These are phyloP conservation scores for Colletotrichum sublineola DNA, from an alignment of 2,329 filamentous ascomycete species.

Conservation along the genomic window DNA sequence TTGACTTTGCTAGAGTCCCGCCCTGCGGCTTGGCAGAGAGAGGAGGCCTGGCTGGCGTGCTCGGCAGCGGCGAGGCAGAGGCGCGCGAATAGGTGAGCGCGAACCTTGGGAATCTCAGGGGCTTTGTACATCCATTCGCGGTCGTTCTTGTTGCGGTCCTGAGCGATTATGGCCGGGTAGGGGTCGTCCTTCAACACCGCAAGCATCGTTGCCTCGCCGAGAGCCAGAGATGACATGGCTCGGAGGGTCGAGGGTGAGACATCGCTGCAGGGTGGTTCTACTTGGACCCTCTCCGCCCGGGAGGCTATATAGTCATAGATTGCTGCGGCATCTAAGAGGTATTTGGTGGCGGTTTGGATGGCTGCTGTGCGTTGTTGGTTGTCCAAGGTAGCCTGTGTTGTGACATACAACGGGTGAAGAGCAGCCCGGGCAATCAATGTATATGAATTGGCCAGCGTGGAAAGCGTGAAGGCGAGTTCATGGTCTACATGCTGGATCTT, in stretches of 20 bases:
- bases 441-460: constrained; percentile 81
- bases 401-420: constrained; percentile 80
- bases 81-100: constrained; percentile 88
- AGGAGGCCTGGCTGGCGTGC: constrained; percentile 81
- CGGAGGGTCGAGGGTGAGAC: constrained; percentile 66
- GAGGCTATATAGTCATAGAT: constrained; percentile 80
- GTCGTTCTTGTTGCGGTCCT: constrained; percentile 84
- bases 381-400: constrained; percentile 70
- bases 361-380: constrained; percentile 76
- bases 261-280: constrained; percentile 63
- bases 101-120: constrained; percentile 88
- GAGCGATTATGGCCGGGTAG: constrained; percentile 85
- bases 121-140: constrained; percentile 98
- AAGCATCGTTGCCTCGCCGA: constrained; percentile 90
- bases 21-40: constrained; percentile 60
- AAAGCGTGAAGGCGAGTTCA: constrained; percentile 84
- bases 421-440: constrained; percentile 78
- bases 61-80: constrained; percentile 90
- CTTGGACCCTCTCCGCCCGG: constrained; percentile 61
- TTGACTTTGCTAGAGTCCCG: constrained; percentile 63
- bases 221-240: constrained; percentile 74
- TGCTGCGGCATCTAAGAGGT: constrained; percentile 82
- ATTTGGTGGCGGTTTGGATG: constrained; percentile 80
- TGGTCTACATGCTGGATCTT: constrained; percentile 82
- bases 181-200: constrained; percentile 95